Conservation (phyloP, 257 asterid genomes). For the Gentiana dahurica region DNA sequence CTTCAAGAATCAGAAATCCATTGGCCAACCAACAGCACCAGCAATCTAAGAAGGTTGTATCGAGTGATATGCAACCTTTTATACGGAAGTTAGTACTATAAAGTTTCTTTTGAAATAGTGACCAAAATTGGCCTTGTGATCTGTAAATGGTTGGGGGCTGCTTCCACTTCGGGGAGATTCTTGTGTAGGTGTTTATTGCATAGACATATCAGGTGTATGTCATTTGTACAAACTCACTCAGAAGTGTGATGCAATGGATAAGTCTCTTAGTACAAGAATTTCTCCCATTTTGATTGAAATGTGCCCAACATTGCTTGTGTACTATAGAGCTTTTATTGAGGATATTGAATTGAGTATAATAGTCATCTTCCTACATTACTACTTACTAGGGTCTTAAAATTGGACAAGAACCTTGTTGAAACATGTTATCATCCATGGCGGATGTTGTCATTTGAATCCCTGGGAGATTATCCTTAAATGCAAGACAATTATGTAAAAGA, state of each 20-base stretch:
- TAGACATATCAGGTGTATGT: too few species aligned
- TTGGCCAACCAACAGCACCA: not conserved
- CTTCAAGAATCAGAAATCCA: slow-evolving; percentile 1
- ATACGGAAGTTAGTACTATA: not conserved
- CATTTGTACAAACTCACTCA: too few species aligned
- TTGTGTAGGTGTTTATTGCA: too few species aligned
- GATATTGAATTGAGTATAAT: not conserved
- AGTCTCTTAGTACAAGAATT: too few species aligned
- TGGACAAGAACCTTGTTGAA: slow-evolving; percentile 9
- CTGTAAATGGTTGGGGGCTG: slow-evolving; percentile 2
- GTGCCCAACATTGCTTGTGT: too few species aligned
- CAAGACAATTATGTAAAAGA: too few species aligned
- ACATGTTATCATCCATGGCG: slow-evolving; percentile 3
- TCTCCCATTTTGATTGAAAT: not conserved
- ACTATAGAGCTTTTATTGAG: not conserved
- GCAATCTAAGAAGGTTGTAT: too few species aligned
- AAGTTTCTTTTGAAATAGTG: not conserved
- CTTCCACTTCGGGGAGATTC: not conserved
- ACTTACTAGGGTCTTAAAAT: not conserved
- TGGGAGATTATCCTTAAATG: too few species aligned
- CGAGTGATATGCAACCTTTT: too few species aligned
- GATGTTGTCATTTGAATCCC: not conserved
- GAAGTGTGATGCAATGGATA: too few species aligned
- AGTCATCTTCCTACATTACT: too few species aligned
- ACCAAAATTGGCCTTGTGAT: not conserved